phyloP scores from a whole-genome alignment of 2,329 filamentous ascomycete genomes.

The Botrytis sinoallii region DNA sequence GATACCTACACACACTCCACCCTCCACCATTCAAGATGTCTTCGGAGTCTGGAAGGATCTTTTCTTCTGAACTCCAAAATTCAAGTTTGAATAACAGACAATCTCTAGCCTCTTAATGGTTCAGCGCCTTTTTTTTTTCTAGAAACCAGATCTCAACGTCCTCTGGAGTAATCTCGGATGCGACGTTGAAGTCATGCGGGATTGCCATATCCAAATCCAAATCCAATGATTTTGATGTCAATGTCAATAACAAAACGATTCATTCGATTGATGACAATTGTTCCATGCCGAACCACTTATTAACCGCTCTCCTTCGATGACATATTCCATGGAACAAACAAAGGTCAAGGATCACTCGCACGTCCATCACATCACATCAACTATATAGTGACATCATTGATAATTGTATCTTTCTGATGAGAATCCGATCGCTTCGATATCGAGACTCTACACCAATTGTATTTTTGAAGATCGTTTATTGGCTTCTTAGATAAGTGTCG shows the following conservation, averaged over 20 bases:
- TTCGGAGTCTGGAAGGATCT: too few relatives aligned
- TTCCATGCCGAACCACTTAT: neutral
- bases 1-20: too few relatives aligned
- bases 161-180: neutral
- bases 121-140: neutral
- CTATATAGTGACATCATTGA: neutral
- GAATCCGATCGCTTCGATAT: neutral
- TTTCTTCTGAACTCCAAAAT: neutral
- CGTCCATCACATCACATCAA: neutral
- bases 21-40: too few relatives aligned
- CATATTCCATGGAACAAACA: neutral
- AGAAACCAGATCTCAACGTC: neutral
- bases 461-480: neutral
- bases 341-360: neutral
- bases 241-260: neutral
- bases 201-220: neutral
- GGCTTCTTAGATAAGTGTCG: neutral
- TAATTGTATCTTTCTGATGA: neutral
- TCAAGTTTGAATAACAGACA: neutral
- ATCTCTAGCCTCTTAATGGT: neutral
- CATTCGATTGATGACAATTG: neutral
- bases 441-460: neutral
- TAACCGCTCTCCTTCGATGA: neutral
- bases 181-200: neutral
- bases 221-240: neutral